Base-by-base conservation (phyloP, 2,329 filamentous ascomycete genomes). In the Moelleriella libera region DNA sequence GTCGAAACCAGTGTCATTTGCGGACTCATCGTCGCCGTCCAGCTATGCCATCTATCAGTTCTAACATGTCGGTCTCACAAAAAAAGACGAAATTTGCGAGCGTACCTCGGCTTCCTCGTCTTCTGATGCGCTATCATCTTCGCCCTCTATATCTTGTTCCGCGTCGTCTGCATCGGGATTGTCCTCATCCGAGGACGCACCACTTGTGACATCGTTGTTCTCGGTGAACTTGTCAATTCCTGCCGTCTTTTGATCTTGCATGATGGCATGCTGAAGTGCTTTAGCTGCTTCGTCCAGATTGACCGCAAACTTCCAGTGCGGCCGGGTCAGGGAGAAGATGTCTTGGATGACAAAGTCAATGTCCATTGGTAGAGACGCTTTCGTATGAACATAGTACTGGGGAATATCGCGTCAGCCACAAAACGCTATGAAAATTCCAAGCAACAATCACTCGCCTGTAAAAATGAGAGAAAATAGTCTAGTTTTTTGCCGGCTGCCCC, bases 331-430 rank as follows among this genome's bases (percentile, higher is more conserved):
- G 30, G 83, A 81, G 65, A 85, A 97, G 0, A 86, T 89, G 62
- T 98, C 92, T 62, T 96, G 89, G 6, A 98, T 78, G 43, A 96
- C 82, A 61, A 98, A 98, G 49, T 98, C 92, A 44, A 97, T 86
- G 54, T 98, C 92, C 87, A 98, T 94, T 0, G 94, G 92, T 40
- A 96, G 67, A 0, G 85, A 75, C 21, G 90, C 81, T 65, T 98
- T 98, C 21, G 86, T 88, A 58, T 85, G 82, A 55, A 97, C 83
- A 65, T 98, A 98, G 64, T 96, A 97, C 76, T 86, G 5, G 14
- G 8, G 34, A 12, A 12, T n/a, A n/a, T 30, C 7, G 6, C 30
- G 12, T 44, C 28, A 41, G 45, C 41, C 6, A 4, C 28, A 30
- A 7, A 30, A 32, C 5, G 11, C 14, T 30, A 34, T 30, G 8